Percentiles rank a stretch among this genome's conserved stretches.
Evolutionary conservation across 306 rosid species (phyloP).

Genomic region (Lathyrus aphaca): DNA sequence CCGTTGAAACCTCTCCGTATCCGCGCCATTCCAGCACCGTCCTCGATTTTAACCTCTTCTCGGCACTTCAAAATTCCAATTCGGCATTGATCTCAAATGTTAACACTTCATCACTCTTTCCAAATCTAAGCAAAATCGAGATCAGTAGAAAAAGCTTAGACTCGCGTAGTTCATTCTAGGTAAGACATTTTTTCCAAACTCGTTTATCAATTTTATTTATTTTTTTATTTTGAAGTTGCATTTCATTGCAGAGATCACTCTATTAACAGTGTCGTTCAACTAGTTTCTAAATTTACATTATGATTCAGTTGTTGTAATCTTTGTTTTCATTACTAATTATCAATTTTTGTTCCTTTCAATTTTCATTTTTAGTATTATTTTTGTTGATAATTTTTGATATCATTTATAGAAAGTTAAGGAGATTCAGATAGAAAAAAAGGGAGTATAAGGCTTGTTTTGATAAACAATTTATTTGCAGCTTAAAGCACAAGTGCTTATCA

Average conservation of each 20-base stretch:
- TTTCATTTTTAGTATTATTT: constrained; percentile 5
- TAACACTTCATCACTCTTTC: neutral
- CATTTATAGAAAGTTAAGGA: constrained; percentile 24
- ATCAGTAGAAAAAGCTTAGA: neutral
- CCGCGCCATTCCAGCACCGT: constrained; percentile 40
- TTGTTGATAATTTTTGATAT: constrained; percentile 35
- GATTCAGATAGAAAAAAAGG: neutral
- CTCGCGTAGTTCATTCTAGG: constrained; percentile 32
- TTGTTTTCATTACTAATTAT: neutral
- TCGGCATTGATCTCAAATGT: constrained; percentile 3
- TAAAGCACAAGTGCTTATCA: neutral
- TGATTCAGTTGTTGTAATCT: constrained; percentile 4
- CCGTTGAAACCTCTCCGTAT: constrained; percentile 25
- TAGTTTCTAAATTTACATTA: neutral
- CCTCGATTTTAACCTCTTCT: constrained; percentile 12
- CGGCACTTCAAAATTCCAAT: neutral
- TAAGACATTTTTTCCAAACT: neutral
- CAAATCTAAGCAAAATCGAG: neutral
- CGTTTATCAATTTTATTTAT: neutral
- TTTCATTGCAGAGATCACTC: neutral
- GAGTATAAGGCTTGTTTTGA: neutral
- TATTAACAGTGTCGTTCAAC: neutral
- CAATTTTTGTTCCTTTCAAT: neutral
- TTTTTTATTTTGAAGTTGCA: neutral
- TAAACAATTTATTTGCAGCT: neutral